A percentile compares a stretch with the other conserved stretches of the same genome.
These are phyloP conservation scores for Solanum acaule DNA, from an alignment of 257 asterid species.

Conservation along the genomic window DNA sequence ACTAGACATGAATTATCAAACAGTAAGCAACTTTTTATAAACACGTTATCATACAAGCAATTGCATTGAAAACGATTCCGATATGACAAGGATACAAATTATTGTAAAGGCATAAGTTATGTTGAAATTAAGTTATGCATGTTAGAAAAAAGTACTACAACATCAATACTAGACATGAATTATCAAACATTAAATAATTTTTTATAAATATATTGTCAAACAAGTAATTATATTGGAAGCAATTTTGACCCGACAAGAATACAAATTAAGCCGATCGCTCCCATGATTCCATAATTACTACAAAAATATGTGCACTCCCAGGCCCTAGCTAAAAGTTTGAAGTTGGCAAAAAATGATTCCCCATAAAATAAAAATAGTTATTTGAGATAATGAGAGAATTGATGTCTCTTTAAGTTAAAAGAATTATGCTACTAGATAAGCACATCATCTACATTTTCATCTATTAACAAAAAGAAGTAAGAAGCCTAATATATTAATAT, in stretches of 20 bases:
- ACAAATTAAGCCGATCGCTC: not conserved
- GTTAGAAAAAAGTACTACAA: not conserved
- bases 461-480: not conserved
- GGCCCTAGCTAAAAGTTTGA: no score
- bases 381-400: not conserved
- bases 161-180: no score
- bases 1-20: no score
- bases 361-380: not conserved
- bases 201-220: no score
- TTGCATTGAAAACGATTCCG: not conserved
- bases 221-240: not conserved
- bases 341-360: not conserved
- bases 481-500: no score
- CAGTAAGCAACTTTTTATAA: not conserved
- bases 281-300: not conserved
- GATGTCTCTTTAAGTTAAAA: not conserved
- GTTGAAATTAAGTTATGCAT: not conserved
- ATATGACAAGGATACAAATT: not conserved
- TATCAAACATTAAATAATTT: no score
- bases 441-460: not conserved
- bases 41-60: not conserved
- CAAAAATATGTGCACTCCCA: not conserved
- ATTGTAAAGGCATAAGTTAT: not conserved
- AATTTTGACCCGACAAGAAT: not conserved
- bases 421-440: not conserved